Conservation (phyloP, 192 early-diverging fungal species). For the Rhizoclosmatium sp. region DNA sequence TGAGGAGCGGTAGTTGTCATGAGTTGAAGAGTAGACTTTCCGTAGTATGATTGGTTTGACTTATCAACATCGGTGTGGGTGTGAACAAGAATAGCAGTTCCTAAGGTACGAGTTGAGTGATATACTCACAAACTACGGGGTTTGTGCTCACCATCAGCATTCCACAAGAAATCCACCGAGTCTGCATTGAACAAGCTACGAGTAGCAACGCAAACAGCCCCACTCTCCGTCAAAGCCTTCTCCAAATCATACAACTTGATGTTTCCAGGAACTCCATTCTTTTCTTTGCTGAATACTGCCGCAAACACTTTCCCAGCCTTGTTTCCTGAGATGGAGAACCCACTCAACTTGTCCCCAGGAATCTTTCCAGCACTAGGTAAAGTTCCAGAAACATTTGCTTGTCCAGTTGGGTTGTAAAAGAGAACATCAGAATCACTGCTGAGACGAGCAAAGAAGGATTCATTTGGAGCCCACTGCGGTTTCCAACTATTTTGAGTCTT, state of each 20-base stretch:
- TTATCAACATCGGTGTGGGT: constrained; percentile 96
- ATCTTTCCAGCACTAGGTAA: constrained; percentile 6
- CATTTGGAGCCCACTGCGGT: constrained; percentile 94
- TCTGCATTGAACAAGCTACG: constrained; percentile 92
- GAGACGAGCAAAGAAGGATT: constrained; percentile 85
- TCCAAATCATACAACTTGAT: constrained; percentile 87
- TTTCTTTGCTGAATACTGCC: constrained; percentile 89
- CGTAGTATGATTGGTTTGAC: constrained; percentile 96
- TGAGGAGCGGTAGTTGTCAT: constrained; percentile 84
- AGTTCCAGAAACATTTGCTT: constrained; percentile 1
- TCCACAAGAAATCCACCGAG: constrained; percentile 93
- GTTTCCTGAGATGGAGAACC: constrained; percentile 85
- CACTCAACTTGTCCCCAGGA: constrained; percentile 18
- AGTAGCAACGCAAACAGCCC: constrained; percentile 67
- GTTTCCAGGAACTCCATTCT: constrained; percentile 76
- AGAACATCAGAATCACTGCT: constrained; percentile 83
- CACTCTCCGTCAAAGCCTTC: constrained; percentile 70
- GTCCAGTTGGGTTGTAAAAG: constrained; percentile 72
- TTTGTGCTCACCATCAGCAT: constrained; percentile 54
- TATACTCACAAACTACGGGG: not conserved
- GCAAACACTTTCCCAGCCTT: constrained; percentile 68
- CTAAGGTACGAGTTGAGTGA: not conserved
- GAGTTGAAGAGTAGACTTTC: constrained; percentile 93
- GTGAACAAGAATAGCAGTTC: constrained; percentile 85
- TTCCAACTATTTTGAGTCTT: constrained; percentile 79